Evolutionary conservation across 192 early-diverging fungal genomes (phyloP).

Genomic region (Funneliformis mosseae): DNA sequence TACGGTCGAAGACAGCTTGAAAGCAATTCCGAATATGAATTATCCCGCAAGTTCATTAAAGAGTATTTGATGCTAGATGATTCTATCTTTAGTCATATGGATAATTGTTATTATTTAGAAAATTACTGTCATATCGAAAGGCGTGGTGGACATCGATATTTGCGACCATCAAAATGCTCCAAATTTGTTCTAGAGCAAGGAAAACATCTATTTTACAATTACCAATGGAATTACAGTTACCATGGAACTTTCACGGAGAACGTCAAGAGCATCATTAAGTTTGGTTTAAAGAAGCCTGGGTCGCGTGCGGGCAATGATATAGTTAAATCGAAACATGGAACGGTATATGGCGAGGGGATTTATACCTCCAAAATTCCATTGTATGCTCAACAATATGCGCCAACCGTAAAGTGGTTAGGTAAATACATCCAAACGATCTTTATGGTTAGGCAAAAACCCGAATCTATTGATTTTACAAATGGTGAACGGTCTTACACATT

Average conservation of each 20-base stretch:
- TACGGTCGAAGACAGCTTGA: not conserved
- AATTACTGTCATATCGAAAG: slow-evolving; percentile 10
- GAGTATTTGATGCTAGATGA: slow-evolving; percentile 3
- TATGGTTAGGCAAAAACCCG: not conserved
- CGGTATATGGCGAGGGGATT: not conserved
- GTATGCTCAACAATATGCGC: not conserved
- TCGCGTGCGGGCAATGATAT: not conserved
- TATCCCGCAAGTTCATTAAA: not conserved
- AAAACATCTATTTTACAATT: not conserved
- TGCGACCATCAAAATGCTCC: slow-evolving; percentile 3
- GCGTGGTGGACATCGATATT: not conserved
- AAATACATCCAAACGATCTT: slow-evolving; percentile 11
- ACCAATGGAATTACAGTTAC: slow-evolving; percentile 5
- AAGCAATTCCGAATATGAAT: not conserved
- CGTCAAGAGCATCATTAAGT: not conserved
- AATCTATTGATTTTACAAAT: not conserved
- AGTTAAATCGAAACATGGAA: not conserved
- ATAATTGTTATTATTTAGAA: not conserved
- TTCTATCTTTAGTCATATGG: not conserved
- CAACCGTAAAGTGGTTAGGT: not conserved
- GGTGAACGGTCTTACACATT: not conserved
- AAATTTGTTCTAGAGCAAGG: slow-evolving; percentile 1
- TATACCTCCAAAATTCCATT: not conserved
- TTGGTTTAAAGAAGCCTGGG: not conserved
- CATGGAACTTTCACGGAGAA: not conserved